phyloP scores from a whole-genome alignment of 2,329 filamentous ascomycete species.

The Fusarium albosuccineum region DNA sequence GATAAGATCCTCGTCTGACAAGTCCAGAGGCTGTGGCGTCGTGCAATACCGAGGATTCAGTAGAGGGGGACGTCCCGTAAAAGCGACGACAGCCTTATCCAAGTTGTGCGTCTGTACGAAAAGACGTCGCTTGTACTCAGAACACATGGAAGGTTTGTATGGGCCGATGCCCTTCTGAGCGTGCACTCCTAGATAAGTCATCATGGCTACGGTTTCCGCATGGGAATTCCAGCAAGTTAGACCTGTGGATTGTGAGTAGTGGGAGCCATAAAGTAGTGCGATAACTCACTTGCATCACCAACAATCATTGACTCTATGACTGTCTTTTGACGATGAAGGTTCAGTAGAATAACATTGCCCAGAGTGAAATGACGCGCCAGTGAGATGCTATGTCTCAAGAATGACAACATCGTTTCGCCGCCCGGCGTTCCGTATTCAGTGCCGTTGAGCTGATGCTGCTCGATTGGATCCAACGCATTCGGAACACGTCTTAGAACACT shows the following conservation, averaged over 20 bases:
- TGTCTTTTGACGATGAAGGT: constrained; percentile 18
- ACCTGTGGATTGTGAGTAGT: constrained; percentile 6
- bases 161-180: neutral
- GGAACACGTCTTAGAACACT: constrained; percentile 17
- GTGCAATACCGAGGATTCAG: constrained; percentile 47
- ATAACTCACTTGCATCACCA: constrained; percentile 30
- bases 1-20: constrained; percentile 53
- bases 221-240: constrained; percentile 17
- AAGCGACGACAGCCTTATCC: constrained; percentile 55
- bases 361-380: constrained; percentile 9
- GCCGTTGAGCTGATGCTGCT: neutral
- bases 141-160: constrained; percentile 24
- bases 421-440: neutral
- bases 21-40: constrained; percentile 56
- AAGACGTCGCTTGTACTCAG: constrained; percentile 39
- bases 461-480: constrained; percentile 8
- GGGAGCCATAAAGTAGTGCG: too few relatives aligned
- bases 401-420: neutral
- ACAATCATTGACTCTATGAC: constrained; percentile 5
- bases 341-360: constrained; percentile 22
- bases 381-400: constrained; percentile 14
- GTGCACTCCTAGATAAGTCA: constrained; percentile 24
- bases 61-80: constrained; percentile 58
- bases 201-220: constrained; percentile 17
- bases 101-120: constrained; percentile 50